Conservation (phyloP, 163 green algal species). For the Chloromonas sp. region DNA sequence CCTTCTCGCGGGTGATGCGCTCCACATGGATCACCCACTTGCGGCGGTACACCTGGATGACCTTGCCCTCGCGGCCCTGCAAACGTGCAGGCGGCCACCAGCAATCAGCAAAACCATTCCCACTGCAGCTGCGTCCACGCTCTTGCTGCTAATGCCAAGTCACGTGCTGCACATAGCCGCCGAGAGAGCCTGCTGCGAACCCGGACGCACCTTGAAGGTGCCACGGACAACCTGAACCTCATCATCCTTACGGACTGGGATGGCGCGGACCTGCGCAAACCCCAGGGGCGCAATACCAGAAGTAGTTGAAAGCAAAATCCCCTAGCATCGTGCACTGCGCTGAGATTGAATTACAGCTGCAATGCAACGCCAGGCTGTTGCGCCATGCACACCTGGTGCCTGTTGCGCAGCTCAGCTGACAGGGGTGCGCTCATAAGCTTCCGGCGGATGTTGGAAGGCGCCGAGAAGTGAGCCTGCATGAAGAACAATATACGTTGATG, state of each 20-base stretch:
- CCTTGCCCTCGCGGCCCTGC: constrained; percentile 93
- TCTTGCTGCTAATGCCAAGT: no score
- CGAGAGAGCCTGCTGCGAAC: not conserved
- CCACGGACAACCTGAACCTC: constrained; percentile 94
- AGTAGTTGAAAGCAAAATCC: not conserved
- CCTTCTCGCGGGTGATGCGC: constrained; percentile 96
- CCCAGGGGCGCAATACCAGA: not conserved
- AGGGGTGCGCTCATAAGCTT: constrained; percentile 96
- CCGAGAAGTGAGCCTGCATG: constrained; percentile 94
- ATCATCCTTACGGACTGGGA: constrained; percentile 98
- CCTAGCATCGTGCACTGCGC: not conserved
- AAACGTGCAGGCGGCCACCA: not conserved
- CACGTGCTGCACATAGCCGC: no score
- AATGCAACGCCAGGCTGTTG: not conserved
- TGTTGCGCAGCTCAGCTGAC: constrained; percentile 85
- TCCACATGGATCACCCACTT: constrained; percentile 99
- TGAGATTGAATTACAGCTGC: not conserved
- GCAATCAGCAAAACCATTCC: not conserved
- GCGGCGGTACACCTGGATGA: constrained; percentile 95
- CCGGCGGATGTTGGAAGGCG: constrained; percentile 78
- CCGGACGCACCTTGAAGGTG: constrained; percentile 82
- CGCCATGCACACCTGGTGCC: constrained; percentile 69
- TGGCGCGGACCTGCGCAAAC: constrained; percentile 71
- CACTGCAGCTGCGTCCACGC: no score
- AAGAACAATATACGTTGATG: not conserved